Conservation (phyloP, 2,329 filamentous ascomycete species). For the Calonectria naviculata region DNA sequence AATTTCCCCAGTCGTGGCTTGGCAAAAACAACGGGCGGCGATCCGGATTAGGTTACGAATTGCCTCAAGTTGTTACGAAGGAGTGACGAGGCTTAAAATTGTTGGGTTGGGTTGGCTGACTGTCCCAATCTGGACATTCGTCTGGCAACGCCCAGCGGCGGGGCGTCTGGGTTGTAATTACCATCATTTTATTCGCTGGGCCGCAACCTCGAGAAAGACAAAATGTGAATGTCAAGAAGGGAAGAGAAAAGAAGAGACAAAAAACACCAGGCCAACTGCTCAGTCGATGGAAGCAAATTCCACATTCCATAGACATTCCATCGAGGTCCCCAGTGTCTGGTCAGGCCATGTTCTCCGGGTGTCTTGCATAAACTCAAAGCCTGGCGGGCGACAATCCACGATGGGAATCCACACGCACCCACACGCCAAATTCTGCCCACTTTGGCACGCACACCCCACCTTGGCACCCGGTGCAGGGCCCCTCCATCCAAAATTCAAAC, state of each 20-base stretch:
- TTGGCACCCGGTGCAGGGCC: slow-evolving; percentile 36
- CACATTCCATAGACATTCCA: neutral
- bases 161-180: neutral
- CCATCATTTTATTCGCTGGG: slow-evolving; percentile 22
- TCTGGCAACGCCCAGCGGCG: neutral
- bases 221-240: neutral
- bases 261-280: neutral
- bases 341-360: neutral
- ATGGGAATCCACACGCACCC: slow-evolving; percentile 4
- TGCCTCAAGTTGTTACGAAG: neutral
- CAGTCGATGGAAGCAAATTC: neutral
- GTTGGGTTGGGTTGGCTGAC: neutral
- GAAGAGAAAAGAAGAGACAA: too few relatives aligned
- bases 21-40: neutral
- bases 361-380: neutral
- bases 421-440: neutral
- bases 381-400: neutral
- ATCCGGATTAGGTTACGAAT: neutral
- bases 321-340: neutral
- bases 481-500: slow-evolving; percentile 25
- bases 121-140: slow-evolving; percentile 1
- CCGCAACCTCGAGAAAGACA: too few relatives aligned
- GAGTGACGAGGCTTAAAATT: neutral
- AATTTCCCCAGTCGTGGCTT: neutral
- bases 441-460: slow-evolving; percentile 43